These are phyloP conservation scores for Botrytis hyacinthi DNA, from an alignment of 2,329 filamentous ascomycete genomes.

Conservation along the genomic window DNA sequence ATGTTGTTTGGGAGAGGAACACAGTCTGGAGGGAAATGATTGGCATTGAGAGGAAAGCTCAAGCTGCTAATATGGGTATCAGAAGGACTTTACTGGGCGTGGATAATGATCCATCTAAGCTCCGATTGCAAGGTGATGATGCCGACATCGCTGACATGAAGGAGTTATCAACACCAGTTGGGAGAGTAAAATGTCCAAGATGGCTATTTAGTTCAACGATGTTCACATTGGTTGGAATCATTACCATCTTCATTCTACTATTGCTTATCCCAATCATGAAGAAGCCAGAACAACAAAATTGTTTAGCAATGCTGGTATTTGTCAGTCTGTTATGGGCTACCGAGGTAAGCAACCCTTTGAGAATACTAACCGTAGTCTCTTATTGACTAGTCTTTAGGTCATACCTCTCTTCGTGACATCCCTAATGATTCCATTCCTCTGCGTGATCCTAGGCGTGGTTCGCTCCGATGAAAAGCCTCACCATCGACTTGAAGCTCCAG, in stretches of 20 bases:
- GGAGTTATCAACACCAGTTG: slow-evolving; percentile 75
- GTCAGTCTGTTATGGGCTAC: slow-evolving; percentile 96
- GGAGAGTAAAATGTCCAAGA: slow-evolving; percentile 68
- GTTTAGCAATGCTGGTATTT: slow-evolving; percentile 87
- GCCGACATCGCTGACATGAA: slow-evolving; percentile 60
- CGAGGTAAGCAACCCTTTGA: slow-evolving; percentile 58
- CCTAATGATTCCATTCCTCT: slow-evolving; percentile 87
- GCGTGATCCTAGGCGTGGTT: slow-evolving; percentile 81
- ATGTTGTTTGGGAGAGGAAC: slow-evolving; percentile 98
- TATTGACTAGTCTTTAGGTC: slow-evolving; percentile 53
- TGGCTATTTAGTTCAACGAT: slow-evolving; percentile 86
- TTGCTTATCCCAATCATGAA: slow-evolving; percentile 80
- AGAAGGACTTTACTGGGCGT: slow-evolving; percentile 75
- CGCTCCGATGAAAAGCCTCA: slow-evolving; percentile 71
- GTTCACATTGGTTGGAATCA: slow-evolving; percentile 67
- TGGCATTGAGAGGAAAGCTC: slow-evolving; percentile 90
- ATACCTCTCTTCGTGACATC: slow-evolving; percentile 98
- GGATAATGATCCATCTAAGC: slow-evolving; percentile 64
- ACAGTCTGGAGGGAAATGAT: slow-evolving; percentile 99
- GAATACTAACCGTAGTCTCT: slow-evolving; percentile 21
- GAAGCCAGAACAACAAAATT: slow-evolving; percentile 89
- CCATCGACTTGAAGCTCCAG: slow-evolving; percentile 71
- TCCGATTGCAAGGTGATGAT: slow-evolving; percentile 82
- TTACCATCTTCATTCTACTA: slow-evolving; percentile 71
- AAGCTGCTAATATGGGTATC: slow-evolving; percentile 86